These are phyloP conservation scores for Cladosporium sp. DNA, from an alignment of 2,329 filamentous ascomycete genomes.

Conservation along the genomic window DNA sequence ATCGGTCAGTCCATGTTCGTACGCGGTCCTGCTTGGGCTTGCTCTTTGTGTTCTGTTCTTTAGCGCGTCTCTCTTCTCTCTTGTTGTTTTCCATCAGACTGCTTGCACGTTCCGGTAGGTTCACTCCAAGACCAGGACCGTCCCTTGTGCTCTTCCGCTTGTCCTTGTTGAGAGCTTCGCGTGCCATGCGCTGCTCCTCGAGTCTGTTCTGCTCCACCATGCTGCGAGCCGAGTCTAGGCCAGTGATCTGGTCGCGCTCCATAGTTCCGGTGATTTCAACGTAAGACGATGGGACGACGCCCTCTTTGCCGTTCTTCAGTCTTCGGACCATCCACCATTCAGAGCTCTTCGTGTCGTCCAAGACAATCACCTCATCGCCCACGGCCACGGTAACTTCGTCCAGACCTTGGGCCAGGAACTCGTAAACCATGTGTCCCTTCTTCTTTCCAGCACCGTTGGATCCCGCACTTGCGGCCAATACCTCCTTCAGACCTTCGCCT, in stretches of 20 bases:
- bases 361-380: conserved; percentile 83
- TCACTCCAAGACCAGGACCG: conserved; percentile 65
- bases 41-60: conserved; percentile 62
- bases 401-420: conserved; percentile 93
- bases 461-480: conserved; percentile 74
- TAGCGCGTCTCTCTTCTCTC: conserved; percentile 67
- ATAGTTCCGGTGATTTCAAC: conserved; percentile 77
- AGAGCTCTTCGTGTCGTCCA: conserved; percentile 88
- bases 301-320: conserved; percentile 87
- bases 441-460: conserved; percentile 52
- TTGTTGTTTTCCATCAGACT: conserved; percentile 58
- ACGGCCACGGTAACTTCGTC: conserved; percentile 91
- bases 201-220: conserved; percentile 70
- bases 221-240: conserved; percentile 59
- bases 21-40: conserved; percentile 81
- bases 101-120: conserved; percentile 72
- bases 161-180: conserved; percentile 66
- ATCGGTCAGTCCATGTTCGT: conserved; percentile 90
- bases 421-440: conserved; percentile 83
- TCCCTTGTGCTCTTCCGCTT: conserved; percentile 47
- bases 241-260: conserved; percentile 48
- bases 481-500: conserved; percentile 79
- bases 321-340: conserved; percentile 98
- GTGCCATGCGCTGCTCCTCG: conserved; percentile 80
- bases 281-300: conserved; percentile 94